These are phyloP conservation scores for Flaveria floridana DNA, from an alignment of 140 eudicot genomes.

Conservation along the genomic window DNA sequence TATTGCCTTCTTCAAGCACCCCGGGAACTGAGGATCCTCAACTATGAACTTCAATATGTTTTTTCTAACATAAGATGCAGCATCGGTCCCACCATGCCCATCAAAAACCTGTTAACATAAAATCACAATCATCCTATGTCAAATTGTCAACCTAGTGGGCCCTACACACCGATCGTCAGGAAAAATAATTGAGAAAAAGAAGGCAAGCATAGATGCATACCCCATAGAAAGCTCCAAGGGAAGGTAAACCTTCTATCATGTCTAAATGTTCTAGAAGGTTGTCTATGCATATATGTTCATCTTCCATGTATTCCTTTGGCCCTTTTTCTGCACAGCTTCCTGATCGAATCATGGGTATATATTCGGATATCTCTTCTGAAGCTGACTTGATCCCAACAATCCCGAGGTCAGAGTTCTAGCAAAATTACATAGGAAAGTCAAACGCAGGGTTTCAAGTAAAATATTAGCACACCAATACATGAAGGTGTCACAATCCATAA, in stretches of 20 bases:
- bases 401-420: slow-evolving; percentile 53
- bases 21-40: slow-evolving; percentile 73
- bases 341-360: slow-evolving; percentile 67
- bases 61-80: slow-evolving; percentile 63
- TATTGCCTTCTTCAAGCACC: slow-evolving; percentile 68
- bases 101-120: slow-evolving; percentile 67
- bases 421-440: slow-evolving; percentile 30
- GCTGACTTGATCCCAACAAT: slow-evolving; percentile 43
- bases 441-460: slow-evolving; percentile 11
- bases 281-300: slow-evolving; percentile 81
- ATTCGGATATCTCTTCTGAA: slow-evolving; percentile 49
- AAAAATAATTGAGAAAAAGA: background rate
- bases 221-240: slow-evolving; percentile 87
- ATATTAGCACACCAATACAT: slow-evolving; percentile 6
- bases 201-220: slow-evolving; percentile 32
- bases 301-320: slow-evolving; percentile 89
- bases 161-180: background rate
- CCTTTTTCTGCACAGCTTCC: slow-evolving; percentile 97
- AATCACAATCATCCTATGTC: background rate
- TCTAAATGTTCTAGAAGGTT: slow-evolving; percentile 58
- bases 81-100: slow-evolving; percentile 98
- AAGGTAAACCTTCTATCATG: slow-evolving; percentile 51
- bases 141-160: slow-evolving; percentile 6
- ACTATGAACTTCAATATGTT: slow-evolving; percentile 67
- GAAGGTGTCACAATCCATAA: background rate